A percentile compares a stretch with the other conserved stretches of the same genome.
Conservation (phyloP, 2,329 filamentous ascomycete species). For the Aspergillus uvarum region DNA sequence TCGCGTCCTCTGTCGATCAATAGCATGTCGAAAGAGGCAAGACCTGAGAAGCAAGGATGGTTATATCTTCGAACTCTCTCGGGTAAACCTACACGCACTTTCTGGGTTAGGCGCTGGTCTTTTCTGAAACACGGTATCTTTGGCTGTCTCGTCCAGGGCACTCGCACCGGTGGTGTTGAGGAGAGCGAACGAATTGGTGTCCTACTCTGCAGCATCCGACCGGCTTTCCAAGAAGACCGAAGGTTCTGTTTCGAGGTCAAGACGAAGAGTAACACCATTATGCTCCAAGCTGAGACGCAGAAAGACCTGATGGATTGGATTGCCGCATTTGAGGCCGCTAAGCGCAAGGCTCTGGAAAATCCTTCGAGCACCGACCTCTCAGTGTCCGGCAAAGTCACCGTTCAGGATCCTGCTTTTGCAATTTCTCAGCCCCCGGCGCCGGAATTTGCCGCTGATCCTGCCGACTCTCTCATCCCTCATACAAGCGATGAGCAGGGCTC, state of each 20-base stretch:
- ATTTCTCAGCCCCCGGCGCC: slow-evolving; percentile 85
- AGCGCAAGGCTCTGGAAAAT: slow-evolving; percentile 84
- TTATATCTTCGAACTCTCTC: slow-evolving; percentile 77
- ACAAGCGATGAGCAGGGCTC: slow-evolving; percentile 55
- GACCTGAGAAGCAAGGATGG: slow-evolving; percentile 88
- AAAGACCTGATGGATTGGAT: slow-evolving; percentile 92
- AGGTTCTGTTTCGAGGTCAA: slow-evolving; percentile 98
- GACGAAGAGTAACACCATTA: slow-evolving; percentile 86
- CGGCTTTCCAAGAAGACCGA: slow-evolving; percentile 86
- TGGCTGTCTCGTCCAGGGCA: slow-evolving; percentile 83
- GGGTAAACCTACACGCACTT: slow-evolving; percentile 85
- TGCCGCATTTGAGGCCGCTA: slow-evolving; percentile 86
- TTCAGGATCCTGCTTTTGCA: slow-evolving; percentile 75
- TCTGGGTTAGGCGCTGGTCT: slow-evolving; percentile 90
- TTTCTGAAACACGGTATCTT: slow-evolving; percentile 96
- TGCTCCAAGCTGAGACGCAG: slow-evolving; percentile 92
- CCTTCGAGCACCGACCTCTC: slow-evolving; percentile 54
- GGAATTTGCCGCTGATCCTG: slow-evolving; percentile 80
- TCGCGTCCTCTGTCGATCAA: slow-evolving; percentile 65
- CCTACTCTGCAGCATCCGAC: slow-evolving; percentile 86
- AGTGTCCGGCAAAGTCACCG: slow-evolving; percentile 43
- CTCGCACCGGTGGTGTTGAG: slow-evolving; percentile 77
- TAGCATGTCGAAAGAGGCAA: slow-evolving; percentile 52
- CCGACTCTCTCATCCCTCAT: slow-evolving; percentile 63
- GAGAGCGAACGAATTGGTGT: slow-evolving; percentile 97